These are phyloP conservation scores for Hypoxylon sp. DNA, from an alignment of 2,329 filamentous ascomycete species.

Conservation along the genomic window DNA sequence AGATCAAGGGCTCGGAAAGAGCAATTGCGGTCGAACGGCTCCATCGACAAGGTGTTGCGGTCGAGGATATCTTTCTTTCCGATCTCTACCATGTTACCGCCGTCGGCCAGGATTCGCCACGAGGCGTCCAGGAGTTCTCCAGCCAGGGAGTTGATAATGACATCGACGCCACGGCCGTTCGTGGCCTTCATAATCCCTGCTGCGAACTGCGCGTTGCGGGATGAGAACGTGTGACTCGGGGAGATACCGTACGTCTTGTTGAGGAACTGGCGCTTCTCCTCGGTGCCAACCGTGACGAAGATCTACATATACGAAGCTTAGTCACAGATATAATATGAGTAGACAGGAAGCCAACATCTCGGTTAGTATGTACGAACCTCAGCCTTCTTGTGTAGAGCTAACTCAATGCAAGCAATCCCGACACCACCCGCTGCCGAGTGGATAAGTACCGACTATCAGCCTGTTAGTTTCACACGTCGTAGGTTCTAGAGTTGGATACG, in stretches of 20 bases:
- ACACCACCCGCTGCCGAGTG: slow-evolving; percentile 30
- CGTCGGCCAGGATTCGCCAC: slow-evolving; percentile 32
- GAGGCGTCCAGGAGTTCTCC: slow-evolving; percentile 34
- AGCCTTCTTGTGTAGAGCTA: slow-evolving; percentile 19
- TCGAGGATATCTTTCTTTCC: slow-evolving; percentile 34
- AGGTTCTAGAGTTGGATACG: no score
- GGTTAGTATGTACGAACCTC: no score
- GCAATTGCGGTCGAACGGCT: slow-evolving; percentile 36
- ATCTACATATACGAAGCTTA: slow-evolving; percentile 24
- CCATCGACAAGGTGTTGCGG: slow-evolving; percentile 29
- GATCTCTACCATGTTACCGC: slow-evolving; percentile 35
- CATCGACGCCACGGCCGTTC: slow-evolving; percentile 38
- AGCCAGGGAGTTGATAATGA: slow-evolving; percentile 32
- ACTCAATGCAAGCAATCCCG: slow-evolving; percentile 24
- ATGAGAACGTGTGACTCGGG: slow-evolving; percentile 45
- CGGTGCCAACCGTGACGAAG: slow-evolving; percentile 34
- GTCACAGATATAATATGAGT: no score
- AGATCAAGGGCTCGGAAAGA: slow-evolving; percentile 34
- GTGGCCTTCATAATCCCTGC: slow-evolving; percentile 39
- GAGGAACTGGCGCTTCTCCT: slow-evolving; percentile 41
- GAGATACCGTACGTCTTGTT: slow-evolving; percentile 42
- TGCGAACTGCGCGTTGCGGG: slow-evolving; percentile 43
- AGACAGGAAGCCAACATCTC: no score
- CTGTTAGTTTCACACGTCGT: no score
- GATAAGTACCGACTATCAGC: slow-evolving; percentile 31